Conservation (phyloP, 805 yeast genomes). For the Wickerhamomyces bovis region DNA sequence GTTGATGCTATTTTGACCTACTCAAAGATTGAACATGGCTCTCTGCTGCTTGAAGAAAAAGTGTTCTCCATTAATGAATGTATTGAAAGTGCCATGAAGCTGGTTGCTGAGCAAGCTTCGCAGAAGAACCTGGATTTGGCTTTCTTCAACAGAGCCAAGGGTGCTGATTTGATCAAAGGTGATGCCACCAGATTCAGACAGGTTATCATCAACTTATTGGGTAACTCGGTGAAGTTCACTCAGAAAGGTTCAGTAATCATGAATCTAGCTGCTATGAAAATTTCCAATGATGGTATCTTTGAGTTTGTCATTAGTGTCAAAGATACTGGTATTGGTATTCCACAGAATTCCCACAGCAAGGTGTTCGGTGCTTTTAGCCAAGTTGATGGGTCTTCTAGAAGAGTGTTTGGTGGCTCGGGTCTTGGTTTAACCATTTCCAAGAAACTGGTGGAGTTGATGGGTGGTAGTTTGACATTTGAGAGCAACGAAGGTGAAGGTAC, state of each 20-base stretch:
- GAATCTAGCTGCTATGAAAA: constrained; percentile 47
- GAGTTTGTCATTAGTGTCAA: constrained; percentile 72
- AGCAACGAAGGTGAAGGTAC: constrained; percentile 77
- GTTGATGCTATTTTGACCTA: constrained; percentile 86
- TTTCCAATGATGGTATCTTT: constrained; percentile 28
- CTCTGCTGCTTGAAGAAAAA: constrained; percentile 80
- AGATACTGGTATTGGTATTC: constrained; percentile 87
- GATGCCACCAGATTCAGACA: constrained; percentile 82
- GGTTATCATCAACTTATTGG: constrained; percentile 75
- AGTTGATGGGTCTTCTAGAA: constrained; percentile 87
- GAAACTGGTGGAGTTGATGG: constrained; percentile 80
- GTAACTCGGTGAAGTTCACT: constrained; percentile 84
- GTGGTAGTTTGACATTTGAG: constrained; percentile 83
- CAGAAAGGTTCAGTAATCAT: constrained; percentile 74
- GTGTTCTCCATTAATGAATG: constrained; percentile 79
- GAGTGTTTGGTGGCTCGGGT: constrained; percentile 90
- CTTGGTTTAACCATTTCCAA: constrained; percentile 81
- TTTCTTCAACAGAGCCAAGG: constrained; percentile 71
- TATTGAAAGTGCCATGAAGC: constrained; percentile 80
- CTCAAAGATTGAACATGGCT: constrained; percentile 84
- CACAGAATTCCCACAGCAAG: constrained; percentile 71
- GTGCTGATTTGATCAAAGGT: constrained; percentile 76
- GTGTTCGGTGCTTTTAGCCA: constrained; percentile 87
- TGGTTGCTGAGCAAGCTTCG: constrained; percentile 80
- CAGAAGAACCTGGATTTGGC: constrained; percentile 73